phyloP scores from a whole-genome alignment of 352 stramenopile species.

The Phytophthora nicotianae region DNA sequence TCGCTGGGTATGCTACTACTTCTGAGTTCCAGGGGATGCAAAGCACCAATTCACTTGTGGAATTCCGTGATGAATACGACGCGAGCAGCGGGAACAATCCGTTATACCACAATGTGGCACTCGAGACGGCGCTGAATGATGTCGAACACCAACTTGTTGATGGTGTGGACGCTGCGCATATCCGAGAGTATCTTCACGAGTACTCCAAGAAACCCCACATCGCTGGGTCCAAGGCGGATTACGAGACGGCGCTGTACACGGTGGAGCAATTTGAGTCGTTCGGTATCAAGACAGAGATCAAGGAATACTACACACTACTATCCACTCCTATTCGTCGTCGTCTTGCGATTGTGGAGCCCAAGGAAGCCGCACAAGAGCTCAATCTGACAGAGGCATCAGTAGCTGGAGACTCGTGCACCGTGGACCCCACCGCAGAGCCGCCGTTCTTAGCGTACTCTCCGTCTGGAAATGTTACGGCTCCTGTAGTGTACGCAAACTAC shows the following conservation, averaged over 20 bases:
- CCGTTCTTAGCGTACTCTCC: slow-evolving; percentile 85
- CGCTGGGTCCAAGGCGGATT: slow-evolving; percentile 51
- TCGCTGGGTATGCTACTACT: slow-evolving; percentile 12
- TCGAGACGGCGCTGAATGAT: slow-evolving; percentile 23
- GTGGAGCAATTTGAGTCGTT: slow-evolving; percentile 30
- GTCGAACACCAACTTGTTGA: slow-evolving; percentile 40
- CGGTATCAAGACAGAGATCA: slow-evolving; percentile 57
- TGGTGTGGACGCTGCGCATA: slow-evolving; percentile 31
- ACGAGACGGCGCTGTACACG: slow-evolving; percentile 46
- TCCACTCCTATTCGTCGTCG: slow-evolving; percentile 57
- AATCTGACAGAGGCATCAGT: slow-evolving; percentile 69
- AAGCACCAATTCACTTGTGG: slow-evolving; percentile 7
- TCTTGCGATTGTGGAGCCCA: slow-evolving; percentile 48
- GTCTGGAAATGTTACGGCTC: slow-evolving; percentile 61
- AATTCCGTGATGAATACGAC: slow-evolving; percentile 5
- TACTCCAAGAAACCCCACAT: slow-evolving; percentile 56
- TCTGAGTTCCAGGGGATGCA: slow-evolving; percentile 11
- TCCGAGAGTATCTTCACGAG: slow-evolving; percentile 50
- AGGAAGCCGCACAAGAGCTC: slow-evolving; percentile 26
- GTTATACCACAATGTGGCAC: slow-evolving; percentile 21
- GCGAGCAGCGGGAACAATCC: neutral
- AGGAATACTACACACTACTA: slow-evolving; percentile 73
- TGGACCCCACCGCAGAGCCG: slow-evolving; percentile 52
- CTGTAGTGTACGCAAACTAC: slow-evolving; percentile 88
- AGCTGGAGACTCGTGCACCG: slow-evolving; percentile 65